Evolutionary conservation across 1,139 yeast genomes (phyloP).

Genomic region (Suhomyces terraborum): DNA sequence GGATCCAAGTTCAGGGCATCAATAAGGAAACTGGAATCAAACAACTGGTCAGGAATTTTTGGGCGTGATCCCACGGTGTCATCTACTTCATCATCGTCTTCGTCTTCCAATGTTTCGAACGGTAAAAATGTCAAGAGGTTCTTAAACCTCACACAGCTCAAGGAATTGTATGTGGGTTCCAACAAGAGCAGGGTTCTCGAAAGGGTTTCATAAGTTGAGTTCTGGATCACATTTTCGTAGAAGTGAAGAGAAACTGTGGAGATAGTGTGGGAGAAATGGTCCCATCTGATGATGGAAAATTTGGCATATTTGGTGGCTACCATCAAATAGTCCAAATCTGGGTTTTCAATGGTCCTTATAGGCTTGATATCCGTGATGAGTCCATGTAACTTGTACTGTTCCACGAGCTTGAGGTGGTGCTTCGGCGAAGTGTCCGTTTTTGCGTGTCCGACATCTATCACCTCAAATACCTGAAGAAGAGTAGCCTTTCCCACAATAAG

Average conservation of each 20-base stretch:
- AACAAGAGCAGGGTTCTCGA: slow-evolving; percentile 53
- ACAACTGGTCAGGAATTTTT: slow-evolving; percentile 23
- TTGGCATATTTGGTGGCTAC: slow-evolving; percentile 78
- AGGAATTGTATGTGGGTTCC: slow-evolving; percentile 62
- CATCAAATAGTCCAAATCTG: slow-evolving; percentile 58
- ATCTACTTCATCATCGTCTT: slow-evolving; percentile 33
- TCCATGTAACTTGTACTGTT: slow-evolving; percentile 76
- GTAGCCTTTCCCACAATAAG: slow-evolving; percentile 73
- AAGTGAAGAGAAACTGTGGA: slow-evolving; percentile 81
- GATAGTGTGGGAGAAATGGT: slow-evolving; percentile 50
- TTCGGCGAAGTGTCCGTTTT: slow-evolving; percentile 22
- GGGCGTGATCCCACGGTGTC: slow-evolving; percentile 18
- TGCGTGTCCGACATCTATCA: slow-evolving; percentile 30
- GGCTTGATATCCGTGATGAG: slow-evolving; percentile 59
- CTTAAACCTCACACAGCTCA: slow-evolving; percentile 67
- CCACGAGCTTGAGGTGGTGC: slow-evolving; percentile 52
- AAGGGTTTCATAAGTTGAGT: slow-evolving; percentile 50
- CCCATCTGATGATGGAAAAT: slow-evolving; percentile 75
- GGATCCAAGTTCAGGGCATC: slow-evolving; percentile 59
- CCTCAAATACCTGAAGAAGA: slow-evolving; percentile 66
- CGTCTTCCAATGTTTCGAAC: slow-evolving; percentile 49
- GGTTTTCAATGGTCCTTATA: slow-evolving; percentile 53
- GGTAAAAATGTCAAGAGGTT: slow-evolving; percentile 79
- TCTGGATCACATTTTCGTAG: slow-evolving; percentile 71
- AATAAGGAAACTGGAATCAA: slow-evolving; percentile 56